phyloP scores from a whole-genome alignment of 768 basidiomycete genomes.

The Galerina marginata region DNA sequence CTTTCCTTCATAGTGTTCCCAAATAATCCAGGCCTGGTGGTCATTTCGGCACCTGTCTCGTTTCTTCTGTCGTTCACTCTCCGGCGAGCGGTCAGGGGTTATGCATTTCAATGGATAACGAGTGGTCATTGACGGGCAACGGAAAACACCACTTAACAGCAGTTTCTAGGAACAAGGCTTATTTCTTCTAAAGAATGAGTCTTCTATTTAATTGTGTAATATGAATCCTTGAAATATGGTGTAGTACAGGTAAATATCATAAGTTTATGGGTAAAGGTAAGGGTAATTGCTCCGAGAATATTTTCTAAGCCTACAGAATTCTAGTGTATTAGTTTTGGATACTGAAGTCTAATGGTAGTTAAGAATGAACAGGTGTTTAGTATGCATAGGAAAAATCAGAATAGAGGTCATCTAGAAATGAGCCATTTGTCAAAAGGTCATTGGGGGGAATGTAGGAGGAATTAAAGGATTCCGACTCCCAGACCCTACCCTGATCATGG shows the following conservation, averaged over 20 bases:
- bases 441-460: conserved; percentile 22
- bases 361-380: conserved; percentile 20
- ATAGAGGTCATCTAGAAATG: conserved; percentile 35
- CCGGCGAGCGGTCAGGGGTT: too few relatives aligned
- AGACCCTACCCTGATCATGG: conserved; percentile 49
- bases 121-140: too few relatives aligned
- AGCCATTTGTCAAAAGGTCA: conserved; percentile 33
- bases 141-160: too few relatives aligned
- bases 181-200: too few relatives aligned
- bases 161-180: too few relatives aligned
- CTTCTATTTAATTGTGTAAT: too few relatives aligned
- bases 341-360: conserved; percentile 18
- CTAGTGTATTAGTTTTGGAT: conserved; percentile 7
- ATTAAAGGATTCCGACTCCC: conserved; percentile 58
- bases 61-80: too few relatives aligned
- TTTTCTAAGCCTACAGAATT: background rate
- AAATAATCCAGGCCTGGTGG: background rate
- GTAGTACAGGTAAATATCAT: conserved; percentile 12
- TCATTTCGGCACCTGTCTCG: too few relatives aligned
- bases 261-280: conserved; percentile 8
- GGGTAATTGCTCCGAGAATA: background rate
- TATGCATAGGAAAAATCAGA: conserved; percentile 39
- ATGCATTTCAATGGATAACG: too few relatives aligned
- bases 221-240: too few relatives aligned
- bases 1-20: too few relatives aligned